These are phyloP conservation scores for Euphorbia celastroides DNA, from an alignment of 441 rosid species.

Conservation along the genomic window DNA sequence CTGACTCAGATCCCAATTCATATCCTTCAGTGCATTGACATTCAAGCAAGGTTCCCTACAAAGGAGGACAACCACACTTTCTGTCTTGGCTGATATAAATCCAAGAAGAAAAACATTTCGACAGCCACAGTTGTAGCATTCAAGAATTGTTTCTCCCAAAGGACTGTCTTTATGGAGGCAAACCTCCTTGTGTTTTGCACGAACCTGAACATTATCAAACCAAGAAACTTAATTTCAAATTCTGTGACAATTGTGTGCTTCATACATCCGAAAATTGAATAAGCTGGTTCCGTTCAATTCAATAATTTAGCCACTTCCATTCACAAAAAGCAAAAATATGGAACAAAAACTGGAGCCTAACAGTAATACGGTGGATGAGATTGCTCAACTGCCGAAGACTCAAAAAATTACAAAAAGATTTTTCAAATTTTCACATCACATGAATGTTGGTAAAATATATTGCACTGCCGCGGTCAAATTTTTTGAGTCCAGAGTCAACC, in stretches of 20 bases:
- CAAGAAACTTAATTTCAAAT: constrained; percentile 17
- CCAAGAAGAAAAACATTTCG: constrained; percentile 97
- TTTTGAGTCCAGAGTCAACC: no score
- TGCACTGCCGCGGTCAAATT: no score
- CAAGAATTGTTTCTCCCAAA: constrained; percentile 94
- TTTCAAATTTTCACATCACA: no score
- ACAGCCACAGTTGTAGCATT: constrained; percentile 98
- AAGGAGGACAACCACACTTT: constrained; percentile 97
- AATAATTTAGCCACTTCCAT: no score
- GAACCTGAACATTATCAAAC: constrained; percentile 53
- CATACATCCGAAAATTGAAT: not conserved
- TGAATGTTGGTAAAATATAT: no score
- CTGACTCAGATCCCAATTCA: constrained; percentile 99
- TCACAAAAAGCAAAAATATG: no score
- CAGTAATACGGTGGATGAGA: no score
- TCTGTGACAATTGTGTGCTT: not conserved
- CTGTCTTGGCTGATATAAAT: constrained; percentile 95
- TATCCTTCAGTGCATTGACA: constrained; percentile 97
- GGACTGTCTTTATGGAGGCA: constrained; percentile 99
- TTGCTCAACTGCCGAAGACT: no score
- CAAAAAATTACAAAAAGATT: no score
- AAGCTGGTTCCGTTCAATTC: no score
- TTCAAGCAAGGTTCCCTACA: constrained; percentile 98
- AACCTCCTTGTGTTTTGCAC: constrained; percentile 98
- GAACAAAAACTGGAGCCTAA: no score